These are phyloP conservation scores for Hypoxylon sp. DNA, from an alignment of 2,329 filamentous ascomycete species.

Conservation along the genomic window DNA sequence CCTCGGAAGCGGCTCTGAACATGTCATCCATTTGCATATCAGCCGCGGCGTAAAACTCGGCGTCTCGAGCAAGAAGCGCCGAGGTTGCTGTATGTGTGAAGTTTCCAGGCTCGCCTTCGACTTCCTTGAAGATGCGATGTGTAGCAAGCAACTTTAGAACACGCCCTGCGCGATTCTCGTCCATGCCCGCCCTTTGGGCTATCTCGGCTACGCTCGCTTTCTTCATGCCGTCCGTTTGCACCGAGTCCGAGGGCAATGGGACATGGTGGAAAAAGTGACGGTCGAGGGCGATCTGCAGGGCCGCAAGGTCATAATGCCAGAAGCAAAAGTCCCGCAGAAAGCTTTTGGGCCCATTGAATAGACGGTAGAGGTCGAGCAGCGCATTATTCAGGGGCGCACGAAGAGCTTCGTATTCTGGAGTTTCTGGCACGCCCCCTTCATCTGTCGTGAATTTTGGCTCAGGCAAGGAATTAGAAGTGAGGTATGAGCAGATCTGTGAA, in stretches of 20 bases:
- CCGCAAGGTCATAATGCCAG: conserved; percentile 43
- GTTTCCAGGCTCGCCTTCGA: conserved; percentile 27
- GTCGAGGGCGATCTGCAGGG: conserved; percentile 44
- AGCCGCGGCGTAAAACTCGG: not conserved
- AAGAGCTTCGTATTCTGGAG: not conserved
- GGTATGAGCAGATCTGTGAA: not conserved
- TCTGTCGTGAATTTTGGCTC: not conserved
- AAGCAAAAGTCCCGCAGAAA: conserved; percentile 30
- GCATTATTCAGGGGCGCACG: conserved; percentile 2
- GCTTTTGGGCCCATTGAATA: not conserved
- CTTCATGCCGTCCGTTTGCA: not conserved
- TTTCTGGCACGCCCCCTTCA: not conserved
- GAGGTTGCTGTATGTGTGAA: conserved; percentile 48
- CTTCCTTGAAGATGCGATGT: conserved; percentile 47
- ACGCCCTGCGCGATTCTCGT: conserved; percentile 43
- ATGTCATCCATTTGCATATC: conserved; percentile 50
- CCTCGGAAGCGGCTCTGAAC: conserved; percentile 49
- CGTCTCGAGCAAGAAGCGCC: not conserved
- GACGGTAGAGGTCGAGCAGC: conserved; percentile 1
- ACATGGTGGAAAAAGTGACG: conserved; percentile 39
- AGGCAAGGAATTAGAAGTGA: not conserved
- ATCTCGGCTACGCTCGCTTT: not conserved
- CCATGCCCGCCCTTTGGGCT: conserved; percentile 37
- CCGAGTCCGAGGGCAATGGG: conserved; percentile 22
- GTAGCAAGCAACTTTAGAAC: conserved; percentile 48